Conservation (phyloP, 768 basidiomycete species). For the Sarcomyxa edulis region DNA sequence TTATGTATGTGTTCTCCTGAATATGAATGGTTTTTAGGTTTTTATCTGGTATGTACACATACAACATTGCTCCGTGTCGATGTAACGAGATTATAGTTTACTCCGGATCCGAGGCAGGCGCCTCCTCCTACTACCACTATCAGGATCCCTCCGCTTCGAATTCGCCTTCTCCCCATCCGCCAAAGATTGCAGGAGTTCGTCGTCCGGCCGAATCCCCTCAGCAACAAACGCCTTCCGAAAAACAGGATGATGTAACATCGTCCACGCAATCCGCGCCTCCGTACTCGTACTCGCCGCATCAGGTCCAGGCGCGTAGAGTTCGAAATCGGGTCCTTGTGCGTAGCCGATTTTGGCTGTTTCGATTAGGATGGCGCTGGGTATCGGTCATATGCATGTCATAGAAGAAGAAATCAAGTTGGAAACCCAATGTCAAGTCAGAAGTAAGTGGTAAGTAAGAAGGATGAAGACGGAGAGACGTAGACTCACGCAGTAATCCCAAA, state of each 20-base stretch:
- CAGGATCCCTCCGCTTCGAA: too few species aligned
- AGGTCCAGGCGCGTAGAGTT: slow-evolving; percentile 28
- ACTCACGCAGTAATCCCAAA: slow-evolving; percentile 85
- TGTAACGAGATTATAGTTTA: too few species aligned
- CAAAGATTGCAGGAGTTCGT: background rate
- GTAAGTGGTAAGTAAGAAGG: background rate
- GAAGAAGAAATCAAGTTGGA: too few species aligned
- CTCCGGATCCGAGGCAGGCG: too few species aligned
- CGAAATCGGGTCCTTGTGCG: slow-evolving; percentile 38
- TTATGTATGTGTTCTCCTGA: too few species aligned
- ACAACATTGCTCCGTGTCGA: too few species aligned
- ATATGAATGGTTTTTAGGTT: too few species aligned
- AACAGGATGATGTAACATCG: slow-evolving; percentile 18
- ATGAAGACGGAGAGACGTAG: slow-evolving; percentile 11
- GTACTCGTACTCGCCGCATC: too few species aligned
- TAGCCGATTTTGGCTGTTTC: slow-evolving; percentile 40
- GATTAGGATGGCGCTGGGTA: slow-evolving; percentile 42
- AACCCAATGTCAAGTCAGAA: background rate
- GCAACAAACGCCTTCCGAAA: slow-evolving; percentile 4
- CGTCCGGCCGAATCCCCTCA: slow-evolving; percentile 2
- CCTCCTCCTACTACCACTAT: too few species aligned
- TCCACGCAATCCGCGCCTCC: slow-evolving; percentile 39
- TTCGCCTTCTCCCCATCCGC: slow-evolving; percentile 1
- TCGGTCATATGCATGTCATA: too few species aligned
- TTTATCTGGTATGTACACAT: too few species aligned